Evolutionary conservation across 148 eudicot species (phyloP).

Genomic region (Diospyros lotus): DNA sequence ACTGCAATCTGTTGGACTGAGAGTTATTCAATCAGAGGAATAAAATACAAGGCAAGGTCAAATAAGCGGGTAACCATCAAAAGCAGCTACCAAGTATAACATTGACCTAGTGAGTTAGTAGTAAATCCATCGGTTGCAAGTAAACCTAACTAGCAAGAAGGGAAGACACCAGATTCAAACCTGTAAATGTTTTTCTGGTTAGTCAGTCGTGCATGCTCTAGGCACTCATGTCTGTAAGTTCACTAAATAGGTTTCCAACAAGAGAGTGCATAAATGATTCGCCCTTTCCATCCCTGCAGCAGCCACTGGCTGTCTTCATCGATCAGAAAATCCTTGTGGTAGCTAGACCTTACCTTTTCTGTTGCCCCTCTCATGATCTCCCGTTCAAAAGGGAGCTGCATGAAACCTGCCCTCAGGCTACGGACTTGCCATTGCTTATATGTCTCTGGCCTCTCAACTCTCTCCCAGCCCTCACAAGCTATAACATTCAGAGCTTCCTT

Average conservation of each 20-base stretch:
- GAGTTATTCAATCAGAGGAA: background rate
- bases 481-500: conserved; percentile 36
- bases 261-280: conserved; percentile 28
- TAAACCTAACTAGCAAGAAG: background rate
- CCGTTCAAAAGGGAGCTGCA: conserved; percentile 21
- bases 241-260: conserved; percentile 28
- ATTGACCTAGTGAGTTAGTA: background rate
- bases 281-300: conserved; percentile 38
- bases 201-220: background rate
- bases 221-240: background rate
- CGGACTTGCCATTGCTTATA: conserved; percentile 42
- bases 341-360: conserved; percentile 17
- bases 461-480: conserved; percentile 38
- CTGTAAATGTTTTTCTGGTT: conserved; percentile 1
- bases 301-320: conserved; percentile 33
- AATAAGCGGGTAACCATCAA: background rate
- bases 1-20: background rate
- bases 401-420: conserved; percentile 27
- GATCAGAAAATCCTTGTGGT: conserved; percentile 31
- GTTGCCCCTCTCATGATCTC: conserved; percentile 20
- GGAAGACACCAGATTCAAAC: background rate
- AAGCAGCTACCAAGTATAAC: conserved; percentile 1
- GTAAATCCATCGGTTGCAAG: background rate
- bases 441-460: conserved; percentile 37
- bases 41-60: background rate